These are phyloP conservation scores for Petrea volubilis DNA, from an alignment of 257 asterid genomes.

Conservation along the genomic window DNA sequence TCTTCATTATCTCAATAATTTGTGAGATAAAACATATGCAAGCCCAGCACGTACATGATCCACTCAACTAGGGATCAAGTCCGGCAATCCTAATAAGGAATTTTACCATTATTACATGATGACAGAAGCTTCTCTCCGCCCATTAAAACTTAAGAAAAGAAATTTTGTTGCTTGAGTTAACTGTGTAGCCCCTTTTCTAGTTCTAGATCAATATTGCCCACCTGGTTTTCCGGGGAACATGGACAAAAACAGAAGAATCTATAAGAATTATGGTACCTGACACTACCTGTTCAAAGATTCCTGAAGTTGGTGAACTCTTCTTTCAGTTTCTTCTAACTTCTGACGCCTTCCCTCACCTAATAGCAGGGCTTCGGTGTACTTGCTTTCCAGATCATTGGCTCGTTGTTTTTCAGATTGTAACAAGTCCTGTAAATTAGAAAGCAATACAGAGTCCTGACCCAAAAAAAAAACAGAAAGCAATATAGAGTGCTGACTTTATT, in stretches of 20 bases:
- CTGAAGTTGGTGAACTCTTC: constrained; percentile 89
- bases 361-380: constrained; percentile 59
- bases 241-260: constrained; percentile 13
- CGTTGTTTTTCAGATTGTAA: constrained; percentile 67
- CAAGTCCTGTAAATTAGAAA: constrained; percentile 42
- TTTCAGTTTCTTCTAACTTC: constrained; percentile 90
- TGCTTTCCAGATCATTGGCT: constrained; percentile 70
- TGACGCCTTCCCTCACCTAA: constrained; percentile 66
- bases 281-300: constrained; percentile 92
- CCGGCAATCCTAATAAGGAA: background rate
- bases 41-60: background rate
- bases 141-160: background rate
- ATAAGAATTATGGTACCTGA: constrained; percentile 66
- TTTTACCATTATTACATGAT: background rate
- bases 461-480: background rate
- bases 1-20: background rate
- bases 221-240: background rate
- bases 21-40: background rate
- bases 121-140: background rate
- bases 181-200: background rate
- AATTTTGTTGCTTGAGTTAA: background rate
- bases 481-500: constrained; percentile 12
- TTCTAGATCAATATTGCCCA: background rate
- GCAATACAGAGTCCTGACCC: constrained; percentile 8
- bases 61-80: background rate